Evolutionary conservation across 169 alveolate genomes (phyloP), one percentile per base, ranked within the genome.

Genomic region (Cryptosporidium meleagridis): DNA sequence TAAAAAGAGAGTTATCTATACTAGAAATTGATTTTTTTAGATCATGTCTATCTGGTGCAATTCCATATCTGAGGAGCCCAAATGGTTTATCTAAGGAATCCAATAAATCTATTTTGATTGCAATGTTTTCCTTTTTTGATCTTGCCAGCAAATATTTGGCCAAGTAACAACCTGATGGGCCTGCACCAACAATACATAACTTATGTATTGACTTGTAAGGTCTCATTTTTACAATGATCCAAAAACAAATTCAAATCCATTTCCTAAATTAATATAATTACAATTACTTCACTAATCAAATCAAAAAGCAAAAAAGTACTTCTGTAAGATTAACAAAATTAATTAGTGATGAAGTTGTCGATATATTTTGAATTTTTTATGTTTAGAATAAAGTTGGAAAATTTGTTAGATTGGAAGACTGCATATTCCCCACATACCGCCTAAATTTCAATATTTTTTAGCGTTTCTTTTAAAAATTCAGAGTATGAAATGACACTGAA

Each of bases 131-230:
- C 3, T 59, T 80, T 37, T 23, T 37, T 0, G 89, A 80, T 45
- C 48, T 18, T 14, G 14, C 65, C 5, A 80, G 18, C 3, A 80
- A n/a, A 12, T 68, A 59, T 37, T 65, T 80, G 29, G 89, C 89
- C 21, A 80, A 12, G 44, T 80, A 80, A 62, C 89, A 80, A 6
- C 89, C 89, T 29, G 89, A 80, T 26, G 89, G 89, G 9, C 89
- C 89, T 58, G 89, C 69, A 23, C 89, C 89, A 12, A 80, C 75
- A 48, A 80, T 80, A 26, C 89, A 80, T 6, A 80, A 14, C 12
- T 45, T 37, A 62, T 62, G 62, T 31, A 62, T 31, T 18, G 48
- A 31, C 41, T 44, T 35, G 29, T 45, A 48, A 23, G 31, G 33
- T 70, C 21, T 45, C 16, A 55, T 55, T 55, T 55, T 55, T 21